Evolutionary conservation across 2,329 filamentous ascomycete genomes (phyloP).

Genomic region (Talaromyces islandicus): DNA sequence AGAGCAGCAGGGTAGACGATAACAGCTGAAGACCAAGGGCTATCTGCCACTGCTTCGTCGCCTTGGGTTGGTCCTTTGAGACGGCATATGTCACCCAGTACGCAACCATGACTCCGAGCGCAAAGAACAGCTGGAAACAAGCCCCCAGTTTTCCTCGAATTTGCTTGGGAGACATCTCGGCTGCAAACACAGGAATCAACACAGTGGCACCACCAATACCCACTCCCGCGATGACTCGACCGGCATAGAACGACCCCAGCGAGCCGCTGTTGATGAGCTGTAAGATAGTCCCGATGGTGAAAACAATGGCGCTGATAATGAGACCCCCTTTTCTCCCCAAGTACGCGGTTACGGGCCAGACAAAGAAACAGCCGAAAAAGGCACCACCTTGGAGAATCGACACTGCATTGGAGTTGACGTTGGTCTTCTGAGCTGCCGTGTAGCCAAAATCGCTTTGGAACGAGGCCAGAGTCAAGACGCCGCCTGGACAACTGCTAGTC

Average conservation of each 20-base stretch:
- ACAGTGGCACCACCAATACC: constrained; percentile 11
- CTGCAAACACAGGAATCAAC: constrained; percentile 24
- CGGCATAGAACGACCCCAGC: constrained; percentile 7
- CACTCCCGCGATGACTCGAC: constrained; percentile 4
- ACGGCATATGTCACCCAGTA: constrained; percentile 47
- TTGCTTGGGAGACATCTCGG: constrained; percentile 26
- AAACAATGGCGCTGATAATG: constrained; percentile 1
- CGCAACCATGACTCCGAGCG: constrained; percentile 32
- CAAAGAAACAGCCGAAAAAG: constrained; percentile 12
- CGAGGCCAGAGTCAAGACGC: constrained; percentile 40
- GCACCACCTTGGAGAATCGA: constrained; percentile 40
- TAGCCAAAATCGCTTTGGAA: neutral
- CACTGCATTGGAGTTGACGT: constrained; percentile 33
- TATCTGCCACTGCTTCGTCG: constrained; percentile 46
- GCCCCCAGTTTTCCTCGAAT: constrained; percentile 34
- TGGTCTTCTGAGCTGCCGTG: neutral
- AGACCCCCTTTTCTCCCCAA: constrained; percentile 1
- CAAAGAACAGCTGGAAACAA: constrained; percentile 35
- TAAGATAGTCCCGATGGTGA: constrained; percentile 3
- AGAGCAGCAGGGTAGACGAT: constrained; percentile 40
- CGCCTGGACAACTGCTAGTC: constrained; percentile 11
- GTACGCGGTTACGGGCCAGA: constrained; percentile 10
- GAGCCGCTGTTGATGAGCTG: constrained; percentile 7
- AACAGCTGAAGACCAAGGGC: constrained; percentile 44
- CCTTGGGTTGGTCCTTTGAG: constrained; percentile 29